Evolutionary conservation across 2,329 filamentous ascomycete genomes (phyloP), one percentile per base, ranked within the genome.

Genomic region (Colletotrichum chrysophilum): DNA sequence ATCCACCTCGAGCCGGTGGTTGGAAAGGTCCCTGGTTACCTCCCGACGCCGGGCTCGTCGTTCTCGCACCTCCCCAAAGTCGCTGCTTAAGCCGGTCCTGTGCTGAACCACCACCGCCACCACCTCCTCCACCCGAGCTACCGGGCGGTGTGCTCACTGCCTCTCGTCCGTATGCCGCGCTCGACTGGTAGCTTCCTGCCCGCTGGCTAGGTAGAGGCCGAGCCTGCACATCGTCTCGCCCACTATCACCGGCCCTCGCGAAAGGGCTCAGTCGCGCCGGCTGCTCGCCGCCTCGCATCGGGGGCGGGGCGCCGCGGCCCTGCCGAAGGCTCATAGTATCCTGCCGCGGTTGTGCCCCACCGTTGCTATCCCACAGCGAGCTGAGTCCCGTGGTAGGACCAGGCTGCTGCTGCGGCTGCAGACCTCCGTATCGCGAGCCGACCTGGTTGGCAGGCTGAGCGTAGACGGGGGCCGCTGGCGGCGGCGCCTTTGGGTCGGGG

Each of bases 51-150:
- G 92, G 91, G 78, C 91, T 93, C 64, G 87, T 87, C 58, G 90
- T 90, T 78, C 90, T 88, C 26, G 90, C 85, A 7, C 88, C 88
- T 34, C 91, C 90, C 89, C 95, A 95, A 61, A 98, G 86, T 77
- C 95, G 88, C 80, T 96, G 95, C 82, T 95, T 95, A 79, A 98
- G 87, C 79, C 95, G 89, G 80, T 98, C 95, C 85, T 97, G 95
- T 66, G 95, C 95, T 24, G 93, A 92, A 38, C 88, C 43, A 48
- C 43, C 43, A 3, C 43, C 88, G 4, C 88, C 86, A 52, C 81
- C 81, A 66, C 85, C 79, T 66, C 81, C 83, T 38, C 74, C 81
- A 77, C 80, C 78, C 80, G 80, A 77, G 80, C 83, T 81, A 77
- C 82, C 80, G 85, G 81, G 81, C 82, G 74, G 74, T 66, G 74